Base-by-base conservation (phyloP, 2,329 filamentous ascomycete genomes). In the Neonectria ditissima region DNA sequence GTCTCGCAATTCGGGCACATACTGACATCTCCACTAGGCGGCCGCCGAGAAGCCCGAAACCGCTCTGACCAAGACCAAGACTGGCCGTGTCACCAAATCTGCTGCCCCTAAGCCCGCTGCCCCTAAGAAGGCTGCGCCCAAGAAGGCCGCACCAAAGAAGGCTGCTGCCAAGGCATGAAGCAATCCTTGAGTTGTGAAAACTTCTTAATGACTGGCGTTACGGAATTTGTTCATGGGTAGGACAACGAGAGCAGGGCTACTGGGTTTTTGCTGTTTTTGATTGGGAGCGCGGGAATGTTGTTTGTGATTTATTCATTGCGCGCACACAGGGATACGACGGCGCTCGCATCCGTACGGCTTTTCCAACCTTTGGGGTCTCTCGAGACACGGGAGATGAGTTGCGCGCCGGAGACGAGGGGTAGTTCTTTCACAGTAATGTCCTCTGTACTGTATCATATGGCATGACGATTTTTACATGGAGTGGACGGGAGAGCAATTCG, bases 61-160 rank as follows among this genome's bases (percentile, higher is more conserved):
- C 74, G 85, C 91, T 52, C 81, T 94, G 55, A 87, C 86, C 78
- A 94, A 92, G 88, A 94, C 93, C 79, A 96, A 96, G 88, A 90
- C 92, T 57, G 93, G 93, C 52, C 91, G 93, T 71, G 91, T 97
- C 73, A 88, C 91, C 73, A 97, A 96, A 88, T 83, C 83, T 8
- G 79, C 82, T 43, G 83, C 85, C 24, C 6, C 24, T 76, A 83
- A 83, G 80, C 78, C 80, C 24, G 78, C 81, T 7, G 74, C 80
- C 11, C 70, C 80, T 37, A 83, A 82, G 77, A 83, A 82, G 78
- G 78, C 81, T 18, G 74, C 80, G 5, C 74, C 81, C 26, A 83
- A 83, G 77, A 82, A 84, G 78, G 75, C 81, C 45, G 55, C 48
- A 18, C 74, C 82, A 47, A 86, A 86, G 80, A 84, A 84, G 80